phyloP scores from a whole-genome alignment of 805 yeast species.

The Candida lessepsii region DNA sequence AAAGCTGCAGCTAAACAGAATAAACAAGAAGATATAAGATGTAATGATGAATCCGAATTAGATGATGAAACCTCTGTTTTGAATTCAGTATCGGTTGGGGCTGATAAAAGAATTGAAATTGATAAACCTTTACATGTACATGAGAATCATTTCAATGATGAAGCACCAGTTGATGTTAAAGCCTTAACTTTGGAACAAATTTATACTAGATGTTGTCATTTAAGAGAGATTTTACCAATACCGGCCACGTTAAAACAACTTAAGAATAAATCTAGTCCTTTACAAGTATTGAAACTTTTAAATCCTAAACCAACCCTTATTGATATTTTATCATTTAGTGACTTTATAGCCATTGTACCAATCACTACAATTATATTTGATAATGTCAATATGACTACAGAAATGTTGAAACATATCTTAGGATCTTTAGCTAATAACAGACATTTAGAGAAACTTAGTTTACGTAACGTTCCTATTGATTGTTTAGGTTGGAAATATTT shows the following conservation, averaged over 20 bases:
- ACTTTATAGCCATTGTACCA: conserved; percentile 56
- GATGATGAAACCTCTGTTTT: conserved; percentile 13
- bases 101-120: conserved; percentile 41
- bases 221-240: conserved; percentile 87
- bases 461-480: conserved; percentile 56
- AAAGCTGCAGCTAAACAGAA: conserved; percentile 14
- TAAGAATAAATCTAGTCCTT: conserved; percentile 49
- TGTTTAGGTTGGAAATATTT: conserved; percentile 49
- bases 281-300: conserved; percentile 53
- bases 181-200: conserved; percentile 46
- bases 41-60: conserved; percentile 17
- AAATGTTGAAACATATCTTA: conserved; percentile 52
- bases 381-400: conserved; percentile 53
- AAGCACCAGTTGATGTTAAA: conserved; percentile 17
- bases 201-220: conserved; percentile 86
- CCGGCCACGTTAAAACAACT: conserved; percentile 72
- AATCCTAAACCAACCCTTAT: conserved; percentile 60
- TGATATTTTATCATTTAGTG: conserved; percentile 56
- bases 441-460: conserved; percentile 49
- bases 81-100: neutral
- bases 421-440: conserved; percentile 44
- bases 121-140: conserved; percentile 71
- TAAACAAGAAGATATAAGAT: conserved; percentile 4
- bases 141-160: conserved; percentile 48
- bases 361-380: conserved; percentile 56